Evolutionary conservation across 2,329 filamentous ascomycete species (phyloP).

Genomic region (Talaromyces sp.): DNA sequence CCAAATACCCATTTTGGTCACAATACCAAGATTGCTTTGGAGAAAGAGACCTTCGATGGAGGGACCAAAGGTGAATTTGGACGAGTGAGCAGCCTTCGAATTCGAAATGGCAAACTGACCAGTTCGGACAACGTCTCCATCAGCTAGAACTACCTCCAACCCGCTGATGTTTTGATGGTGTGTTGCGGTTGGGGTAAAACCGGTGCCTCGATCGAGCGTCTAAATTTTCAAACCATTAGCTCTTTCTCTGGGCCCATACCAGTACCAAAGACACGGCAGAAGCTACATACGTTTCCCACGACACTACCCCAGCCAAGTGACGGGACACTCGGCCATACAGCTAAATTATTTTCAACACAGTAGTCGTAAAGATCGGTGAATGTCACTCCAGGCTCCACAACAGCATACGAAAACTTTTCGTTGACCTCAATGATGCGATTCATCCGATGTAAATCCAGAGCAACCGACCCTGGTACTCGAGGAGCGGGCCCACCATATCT

Average conservation of each 20-base stretch:
- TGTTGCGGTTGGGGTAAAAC: slow-evolving; percentile 32
- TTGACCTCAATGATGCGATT: slow-evolving; percentile 33
- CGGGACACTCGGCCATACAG: slow-evolving; percentile 48
- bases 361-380: slow-evolving; percentile 7
- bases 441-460: slow-evolving; percentile 41
- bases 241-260: no score
- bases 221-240: no score
- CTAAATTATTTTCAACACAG: slow-evolving; percentile 23
- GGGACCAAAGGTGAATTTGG: slow-evolving; percentile 1
- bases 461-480: slow-evolving; percentile 42
- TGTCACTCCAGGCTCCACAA: slow-evolving; percentile 44
- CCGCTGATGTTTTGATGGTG: slow-evolving; percentile 46
- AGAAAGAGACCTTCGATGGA: slow-evolving; percentile 19
- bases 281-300: slow-evolving; percentile 39
- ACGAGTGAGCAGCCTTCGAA: background rate
- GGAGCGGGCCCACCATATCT: slow-evolving; percentile 49
- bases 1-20: slow-evolving; percentile 24
- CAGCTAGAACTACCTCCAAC: slow-evolving; percentile 42
- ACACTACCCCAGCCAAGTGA: slow-evolving; percentile 51
- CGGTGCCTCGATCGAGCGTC: slow-evolving; percentile 38
- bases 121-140: slow-evolving; percentile 37
- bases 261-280: no score
- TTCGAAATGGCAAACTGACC: slow-evolving; percentile 36
- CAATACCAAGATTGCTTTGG: slow-evolving; percentile 22
- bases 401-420: slow-evolving; percentile 28